Evolutionary conservation across 768 basidiomycete genomes (phyloP), one percentile per base, ranked within the genome.

Genomic region (Lyophyllum shimeji): DNA sequence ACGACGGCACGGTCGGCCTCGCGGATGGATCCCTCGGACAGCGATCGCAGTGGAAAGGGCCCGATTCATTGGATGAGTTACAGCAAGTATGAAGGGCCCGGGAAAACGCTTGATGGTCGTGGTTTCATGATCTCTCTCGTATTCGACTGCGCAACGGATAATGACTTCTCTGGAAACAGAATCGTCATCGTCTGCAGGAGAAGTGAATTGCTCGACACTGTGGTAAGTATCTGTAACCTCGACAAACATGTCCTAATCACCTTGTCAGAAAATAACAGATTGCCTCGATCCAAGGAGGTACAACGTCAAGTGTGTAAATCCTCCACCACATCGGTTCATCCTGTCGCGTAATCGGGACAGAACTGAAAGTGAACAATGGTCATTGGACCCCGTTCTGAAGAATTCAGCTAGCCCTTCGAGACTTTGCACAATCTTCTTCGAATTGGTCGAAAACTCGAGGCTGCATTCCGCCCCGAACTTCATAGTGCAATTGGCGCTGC

Each of bases 191-290:
- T 40, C 4, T 18, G 39, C 39, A n/a, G 17, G 82, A 76, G 75
- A 81, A 18, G 39, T 5, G 17, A 18, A 37, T 13, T 37, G 34
- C 15, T 37, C 11, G 15, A 37, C 34, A 12, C 4, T 13, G 15
- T 37, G 8, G 34, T 37, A 17, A 6, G 34, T 37, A 13, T 37
- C 34, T 37, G 8, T 13, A 37, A 13, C 15, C 3, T 17, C 15
- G 7, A 2, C 3, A 13, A 3, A 37, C 15, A 17, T 37, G 15
- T 37, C n/a, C 39, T 40, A 7, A 40, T 18, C 2, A 4, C 39
- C 7, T 9, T 29, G 9, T 9, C 9, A 40, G 39, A 40, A n/a
- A n/a, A 40, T 85, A 21, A 79, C 73, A 4, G 11, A 40, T n/a
- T 40, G 39, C 15, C 17, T 18, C 17, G 39, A 40, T 18, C n/a